A percentile compares a stretch with the other conserved stretches of the same genome.
Evolutionary conservation across 2,329 filamentous ascomycete species (phyloP).

Genomic region (Lomentospora prolificans): DNA sequence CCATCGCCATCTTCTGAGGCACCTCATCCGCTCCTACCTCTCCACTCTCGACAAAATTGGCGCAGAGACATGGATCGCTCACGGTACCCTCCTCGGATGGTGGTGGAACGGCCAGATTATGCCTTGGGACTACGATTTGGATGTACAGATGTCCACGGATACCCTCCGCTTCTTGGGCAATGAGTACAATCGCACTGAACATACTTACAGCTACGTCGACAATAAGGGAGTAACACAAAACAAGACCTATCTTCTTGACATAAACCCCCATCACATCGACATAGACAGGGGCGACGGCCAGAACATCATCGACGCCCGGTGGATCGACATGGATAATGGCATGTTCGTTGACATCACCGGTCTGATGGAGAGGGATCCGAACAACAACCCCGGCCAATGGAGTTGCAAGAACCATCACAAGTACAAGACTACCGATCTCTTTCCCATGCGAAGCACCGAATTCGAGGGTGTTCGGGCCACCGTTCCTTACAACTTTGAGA

Average conservation of each 20-base stretch:
- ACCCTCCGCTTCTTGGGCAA: slow-evolving; percentile 58
- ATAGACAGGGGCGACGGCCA: slow-evolving; percentile 53
- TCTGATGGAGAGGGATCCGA: slow-evolving; percentile 56
- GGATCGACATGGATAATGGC: slow-evolving; percentile 67
- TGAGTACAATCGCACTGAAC: slow-evolving; percentile 58
- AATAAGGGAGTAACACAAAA: slow-evolving; percentile 29
- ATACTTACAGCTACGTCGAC: slow-evolving; percentile 41
- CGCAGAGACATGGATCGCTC: slow-evolving; percentile 77
- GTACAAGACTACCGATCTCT: slow-evolving; percentile 62
- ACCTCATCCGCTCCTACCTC: slow-evolving; percentile 68
- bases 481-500: slow-evolving; percentile 61
- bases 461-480: slow-evolving; percentile 65
- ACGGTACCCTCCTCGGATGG: slow-evolving; percentile 77
- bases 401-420: slow-evolving; percentile 73
- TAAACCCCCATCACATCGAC: slow-evolving; percentile 61
- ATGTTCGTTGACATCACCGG: slow-evolving; percentile 80
- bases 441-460: slow-evolving; percentile 61
- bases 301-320: slow-evolving; percentile 78
- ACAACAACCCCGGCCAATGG: slow-evolving; percentile 53
- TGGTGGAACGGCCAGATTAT: slow-evolving; percentile 77
- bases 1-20: slow-evolving; percentile 53
- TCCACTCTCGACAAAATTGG: slow-evolving; percentile 52
- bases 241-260: slow-evolving; percentile 59
- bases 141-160: slow-evolving; percentile 63
- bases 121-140: slow-evolving; percentile 78